Evolutionary conservation across 257 asterid genomes (phyloP), one percentile per base, ranked within the genome.

Genomic region (Plantago elongata): DNA sequence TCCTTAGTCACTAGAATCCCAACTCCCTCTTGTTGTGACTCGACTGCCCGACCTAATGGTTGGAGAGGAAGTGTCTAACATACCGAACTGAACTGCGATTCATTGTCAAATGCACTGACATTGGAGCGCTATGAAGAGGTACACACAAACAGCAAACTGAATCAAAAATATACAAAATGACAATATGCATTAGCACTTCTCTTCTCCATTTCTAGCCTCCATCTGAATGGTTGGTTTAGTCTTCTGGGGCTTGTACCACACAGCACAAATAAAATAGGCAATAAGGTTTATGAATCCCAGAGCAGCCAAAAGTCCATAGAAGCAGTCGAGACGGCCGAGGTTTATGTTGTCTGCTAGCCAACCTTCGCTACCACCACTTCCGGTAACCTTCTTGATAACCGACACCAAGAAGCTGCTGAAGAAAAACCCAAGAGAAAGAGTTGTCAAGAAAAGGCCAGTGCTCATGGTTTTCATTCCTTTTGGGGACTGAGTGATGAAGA

Each of bases 391-490:
- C 74, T 81, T 83, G 6, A 91, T 75, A 1, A 88, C 77, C 0
- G 88, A 79, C 3, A 91, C 98, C 37, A 91, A 57, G 63, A 91
- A 78, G 64, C 95, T 88, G 54, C 95, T 88, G 7, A 88, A 72
- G 51, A 92, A 86, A 72, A 88, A 92, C 0, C 98, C 98, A 0
- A 88, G 87, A 0, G 98, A 81, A 6, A 88, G 83, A 0, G 98
- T 92, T 1, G 95, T 81, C 66, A 92, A 62, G 81, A 92, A 92
- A 18, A 92, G 90, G 8, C 97, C 98, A 0, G 98, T 92, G 83
- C 98, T 92, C 93, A 84, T 84, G 1, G 98, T 81, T 66, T 88
- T 92, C 98, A 92, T 92, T 57, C 97, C 89, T 63, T 92, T 88
- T n/a, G 97, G 97, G 0, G 97, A 83, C 29, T 83, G 81, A 0